These are phyloP conservation scores for Sporisorium graminicola DNA, from an alignment of 1,284 basidiomycete species.

Conservation along the genomic window DNA sequence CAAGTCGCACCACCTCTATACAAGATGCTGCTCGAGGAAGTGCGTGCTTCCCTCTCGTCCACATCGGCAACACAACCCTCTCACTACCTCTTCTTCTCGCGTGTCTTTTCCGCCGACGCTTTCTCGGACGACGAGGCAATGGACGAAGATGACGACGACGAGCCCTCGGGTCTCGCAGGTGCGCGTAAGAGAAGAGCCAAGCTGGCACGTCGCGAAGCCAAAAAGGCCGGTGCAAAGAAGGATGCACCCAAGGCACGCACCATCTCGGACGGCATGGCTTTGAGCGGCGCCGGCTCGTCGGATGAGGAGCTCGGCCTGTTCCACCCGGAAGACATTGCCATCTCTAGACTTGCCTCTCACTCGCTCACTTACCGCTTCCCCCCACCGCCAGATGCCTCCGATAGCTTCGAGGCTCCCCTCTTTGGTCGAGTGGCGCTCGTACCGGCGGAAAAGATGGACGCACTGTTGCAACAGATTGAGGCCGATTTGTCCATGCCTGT, in stretches of 20 bases:
- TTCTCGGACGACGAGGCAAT: conserved; percentile 64
- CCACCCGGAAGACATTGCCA: conserved; percentile 65
- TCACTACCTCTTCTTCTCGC: conserved; percentile 64
- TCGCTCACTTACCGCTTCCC: conserved; percentile 66
- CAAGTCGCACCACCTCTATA: conserved; percentile 65
- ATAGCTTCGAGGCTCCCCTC: conserved; percentile 63
- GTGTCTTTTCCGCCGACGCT: conserved; percentile 64
- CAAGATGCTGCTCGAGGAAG: conserved; percentile 63
- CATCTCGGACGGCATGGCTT: conserved; percentile 41
- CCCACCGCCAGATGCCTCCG: conserved; percentile 59
- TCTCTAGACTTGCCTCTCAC: conserved; percentile 55
- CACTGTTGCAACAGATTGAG: conserved; percentile 39
- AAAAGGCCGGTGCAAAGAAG: conserved; percentile 51
- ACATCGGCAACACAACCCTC: conserved; percentile 33
- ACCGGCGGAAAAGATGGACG: conserved; percentile 49
- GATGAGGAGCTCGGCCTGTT: conserved; percentile 63
- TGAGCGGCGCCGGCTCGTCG: conserved; percentile 14
- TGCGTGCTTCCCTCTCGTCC: conserved; percentile 25
- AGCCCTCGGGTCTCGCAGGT: conserved; percentile 57
- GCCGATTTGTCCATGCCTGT: conserved; percentile 33
- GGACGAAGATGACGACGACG: conserved; percentile 57
- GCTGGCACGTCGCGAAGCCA: conserved; percentile 44
- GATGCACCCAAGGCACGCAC: conserved; percentile 34
- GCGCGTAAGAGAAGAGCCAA: conserved; percentile 55
- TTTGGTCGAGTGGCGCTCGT: conserved; percentile 62